Percentiles rank a stretch among this genome's conserved stretches.
These are phyloP conservation scores for Mortierella sp. DNA, from an alignment of 371 early-diverging fungal species.

Conservation along the genomic window DNA sequence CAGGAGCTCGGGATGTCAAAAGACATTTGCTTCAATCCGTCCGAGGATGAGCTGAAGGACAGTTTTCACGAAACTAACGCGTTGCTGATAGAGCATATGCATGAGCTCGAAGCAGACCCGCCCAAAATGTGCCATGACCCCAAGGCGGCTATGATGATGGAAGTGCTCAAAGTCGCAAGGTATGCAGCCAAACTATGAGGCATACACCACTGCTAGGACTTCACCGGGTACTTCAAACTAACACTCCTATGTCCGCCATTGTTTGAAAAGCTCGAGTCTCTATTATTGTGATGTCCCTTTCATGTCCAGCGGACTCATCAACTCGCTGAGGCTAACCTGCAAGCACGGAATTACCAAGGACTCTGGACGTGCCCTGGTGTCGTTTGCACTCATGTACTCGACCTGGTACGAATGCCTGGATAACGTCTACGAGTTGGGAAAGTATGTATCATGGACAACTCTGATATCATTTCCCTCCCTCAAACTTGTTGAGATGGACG, in stretches of 20 bases:
- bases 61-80: constrained; percentile 21
- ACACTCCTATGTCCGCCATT: neutral
- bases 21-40: constrained; percentile 21
- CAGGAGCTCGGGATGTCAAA: constrained; percentile 31
- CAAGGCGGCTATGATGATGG: constrained; percentile 35
- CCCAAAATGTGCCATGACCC: constrained; percentile 28
- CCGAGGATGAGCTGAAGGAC: constrained; percentile 22
- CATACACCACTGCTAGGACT: too few species aligned
- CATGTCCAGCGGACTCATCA: constrained; percentile 24
- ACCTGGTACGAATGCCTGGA: constrained; percentile 42
- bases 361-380: constrained; percentile 32
- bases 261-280: constrained; percentile 9
- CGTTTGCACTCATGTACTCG: constrained; percentile 41
- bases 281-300: constrained; percentile 37
- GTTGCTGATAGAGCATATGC: constrained; percentile 29
- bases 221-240: too few species aligned
- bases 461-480: too few species aligned
- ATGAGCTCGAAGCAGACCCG: constrained; percentile 12
- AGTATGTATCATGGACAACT: constrained; percentile 35
- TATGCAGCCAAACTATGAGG: too few species aligned
- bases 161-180: constrained; percentile 32
- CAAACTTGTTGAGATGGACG: too few species aligned
- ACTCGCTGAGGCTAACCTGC: constrained; percentile 29
- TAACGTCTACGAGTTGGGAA: constrained; percentile 44
- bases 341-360: constrained; percentile 32